These are phyloP conservation scores for Fusarium sacchari DNA, from an alignment of 2,329 filamentous ascomycete genomes.

Conservation along the genomic window DNA sequence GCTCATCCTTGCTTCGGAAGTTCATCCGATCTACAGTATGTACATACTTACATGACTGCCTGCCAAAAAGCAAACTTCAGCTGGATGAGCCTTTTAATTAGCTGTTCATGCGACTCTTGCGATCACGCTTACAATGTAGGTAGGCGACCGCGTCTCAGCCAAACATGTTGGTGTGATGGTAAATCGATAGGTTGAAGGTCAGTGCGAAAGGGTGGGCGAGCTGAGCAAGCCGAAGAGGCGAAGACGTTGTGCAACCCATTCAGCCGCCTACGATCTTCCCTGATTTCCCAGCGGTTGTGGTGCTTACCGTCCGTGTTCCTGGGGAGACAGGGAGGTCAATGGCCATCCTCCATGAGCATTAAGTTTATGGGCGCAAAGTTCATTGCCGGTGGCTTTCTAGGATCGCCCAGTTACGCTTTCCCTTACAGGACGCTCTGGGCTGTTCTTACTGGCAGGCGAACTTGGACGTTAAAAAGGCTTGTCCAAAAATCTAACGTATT, in stretches of 20 bases:
- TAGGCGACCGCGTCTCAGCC: neutral
- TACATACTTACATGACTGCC: neutral
- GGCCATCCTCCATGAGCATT: neutral
- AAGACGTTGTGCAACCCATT: constrained; percentile 4
- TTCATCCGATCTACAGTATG: constrained; percentile 19
- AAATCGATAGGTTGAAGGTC: neutral
- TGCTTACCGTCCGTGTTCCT: constrained; percentile 8
- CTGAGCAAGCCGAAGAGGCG: constrained; percentile 4
- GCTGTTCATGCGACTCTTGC: constrained; percentile 14
- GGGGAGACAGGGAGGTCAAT: neutral
- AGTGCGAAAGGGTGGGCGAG: constrained; percentile 5
- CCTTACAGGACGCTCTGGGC: constrained; percentile 12
- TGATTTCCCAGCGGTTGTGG: neutral
- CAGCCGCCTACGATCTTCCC: neutral
- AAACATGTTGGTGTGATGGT: constrained; percentile 7
- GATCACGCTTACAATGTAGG: constrained; percentile 17
- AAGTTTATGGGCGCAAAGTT: constrained; percentile 21
- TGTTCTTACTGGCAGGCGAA: constrained; percentile 3
- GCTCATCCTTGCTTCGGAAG: constrained; percentile 8
- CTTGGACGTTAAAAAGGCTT: constrained; percentile 17
- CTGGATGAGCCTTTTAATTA: neutral
- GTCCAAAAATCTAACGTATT: constrained; percentile 9
- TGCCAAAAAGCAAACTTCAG: neutral
- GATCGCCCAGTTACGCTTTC: constrained; percentile 15
- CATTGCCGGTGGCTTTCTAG: constrained; percentile 10